Base-by-base conservation (phyloP, 306 rosid species). In the Canavalia ensiformis region DNA sequence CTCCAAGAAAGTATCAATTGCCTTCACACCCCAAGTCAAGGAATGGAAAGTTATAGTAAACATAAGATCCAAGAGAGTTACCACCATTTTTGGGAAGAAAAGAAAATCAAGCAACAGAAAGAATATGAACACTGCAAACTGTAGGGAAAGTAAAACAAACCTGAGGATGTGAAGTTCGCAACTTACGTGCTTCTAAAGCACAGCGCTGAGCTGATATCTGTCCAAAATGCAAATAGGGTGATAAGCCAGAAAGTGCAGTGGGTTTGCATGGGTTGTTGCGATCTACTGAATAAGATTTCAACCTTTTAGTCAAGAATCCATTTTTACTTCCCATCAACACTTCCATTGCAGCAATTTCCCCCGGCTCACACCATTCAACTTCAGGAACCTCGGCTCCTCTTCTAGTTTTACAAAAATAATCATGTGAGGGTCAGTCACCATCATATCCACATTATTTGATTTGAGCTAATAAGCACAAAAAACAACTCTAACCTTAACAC, bases 151-250 rank as follows among this genome's bases (percentile, higher is more conserved):
- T 30, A 58, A 56, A 74, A 74, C 91, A 68, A 82, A 93, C 99
- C 97, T 89, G 87, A 50, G 95, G 92, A 81, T 28, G 59, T 47
- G 87, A 86, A 29, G 80, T 86, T 50, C 86, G 82, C 68, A 83
- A 74, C 11, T 63, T 87, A 13, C 89, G 91, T 18, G 97, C 94
- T 88, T 95, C 99, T n/a, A 95, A 73, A 75, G 97, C 99, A 87
- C 97, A 95, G 25, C 99, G 87, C 79, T 95, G 97, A 3, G 97
- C 91, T 46, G 97, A 95, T 86, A 93, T 87, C 72, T 90, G 95
- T 57, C 97, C 99, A 88, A 95, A 93, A 86, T 95, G 99, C 88
- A 95, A 79, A 85, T 95, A 93, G 28, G 99, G 98, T 55, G 99
- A 95, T 56, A 95, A 87, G 37, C 99, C 94, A 58, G 99, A 95